Evolutionary conservation across 768 basidiomycete genomes (phyloP).

Genomic region (Lanmaoa rubissima): DNA sequence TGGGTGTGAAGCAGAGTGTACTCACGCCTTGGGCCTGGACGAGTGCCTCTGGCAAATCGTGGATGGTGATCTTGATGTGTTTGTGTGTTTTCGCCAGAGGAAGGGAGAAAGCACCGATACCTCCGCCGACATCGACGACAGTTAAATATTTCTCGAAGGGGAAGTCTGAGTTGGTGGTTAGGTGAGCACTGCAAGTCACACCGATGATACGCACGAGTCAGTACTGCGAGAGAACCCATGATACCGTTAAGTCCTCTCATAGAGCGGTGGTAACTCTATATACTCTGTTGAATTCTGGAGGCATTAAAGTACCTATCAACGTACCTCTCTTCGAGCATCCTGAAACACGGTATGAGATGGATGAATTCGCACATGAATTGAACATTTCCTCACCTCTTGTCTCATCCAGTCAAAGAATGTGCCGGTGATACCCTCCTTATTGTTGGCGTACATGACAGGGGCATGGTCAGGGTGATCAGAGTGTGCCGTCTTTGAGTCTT

Average conservation of each 20-base stretch:
- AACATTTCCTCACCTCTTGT: constrained; percentile 15
- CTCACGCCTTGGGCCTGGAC: constrained; percentile 19
- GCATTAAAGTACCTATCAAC: background rate
- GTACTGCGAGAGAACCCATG: constrained; percentile 26
- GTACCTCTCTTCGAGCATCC: constrained; percentile 23
- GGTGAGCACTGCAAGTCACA: background rate
- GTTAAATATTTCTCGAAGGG: constrained; percentile 31
- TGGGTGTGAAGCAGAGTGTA: background rate
- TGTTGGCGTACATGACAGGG: constrained; percentile 20
- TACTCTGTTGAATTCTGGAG: background rate
- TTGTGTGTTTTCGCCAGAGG: constrained; percentile 29
- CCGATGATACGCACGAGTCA: constrained; percentile 17
- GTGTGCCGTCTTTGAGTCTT: constrained; percentile 18
- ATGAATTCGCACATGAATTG: background rate
- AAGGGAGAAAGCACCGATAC: constrained; percentile 32
- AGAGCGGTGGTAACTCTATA: constrained; percentile 22
- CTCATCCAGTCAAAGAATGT: constrained; percentile 28
- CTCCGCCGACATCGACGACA: constrained; percentile 37
- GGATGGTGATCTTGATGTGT: constrained; percentile 32
- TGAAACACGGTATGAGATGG: background rate
- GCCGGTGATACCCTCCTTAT: constrained; percentile 18
- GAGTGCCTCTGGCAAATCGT: constrained; percentile 31
- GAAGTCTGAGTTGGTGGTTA: constrained; percentile 22
- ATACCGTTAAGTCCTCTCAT: constrained; percentile 25
- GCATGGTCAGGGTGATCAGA: constrained; percentile 23